phyloP scores from a whole-genome alignment of 1,284 basidiomycete species.

The Takashimella tepidaria region DNA sequence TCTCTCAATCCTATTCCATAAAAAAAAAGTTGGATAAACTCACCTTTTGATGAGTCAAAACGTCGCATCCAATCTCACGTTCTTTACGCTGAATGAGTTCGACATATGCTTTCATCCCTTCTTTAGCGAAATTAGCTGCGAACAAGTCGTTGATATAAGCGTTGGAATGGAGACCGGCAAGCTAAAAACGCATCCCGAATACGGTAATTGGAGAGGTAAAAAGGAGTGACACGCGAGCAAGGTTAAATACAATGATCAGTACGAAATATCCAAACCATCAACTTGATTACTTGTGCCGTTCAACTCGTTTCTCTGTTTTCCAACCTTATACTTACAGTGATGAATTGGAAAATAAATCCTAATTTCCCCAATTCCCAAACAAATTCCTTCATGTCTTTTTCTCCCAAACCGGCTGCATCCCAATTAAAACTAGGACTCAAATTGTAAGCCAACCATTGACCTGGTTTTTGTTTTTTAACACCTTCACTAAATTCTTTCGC shows the following conservation, averaged over 20 bases:
- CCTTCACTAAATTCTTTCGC: conserved; percentile 88
- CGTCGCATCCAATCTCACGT: conserved; percentile 84
- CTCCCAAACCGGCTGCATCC: conserved; percentile 75
- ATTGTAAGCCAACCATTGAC: conserved; percentile 94
- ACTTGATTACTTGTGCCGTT: too few species aligned
- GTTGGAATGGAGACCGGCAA: conserved; percentile 93
- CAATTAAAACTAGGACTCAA: conserved; percentile 85
- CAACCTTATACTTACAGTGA: too few species aligned
- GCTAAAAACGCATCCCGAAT: too few species aligned
- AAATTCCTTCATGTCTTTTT: conserved; percentile 80
- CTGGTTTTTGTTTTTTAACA: conserved; percentile 71
- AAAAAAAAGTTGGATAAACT: too few species aligned
- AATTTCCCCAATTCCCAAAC: conserved; percentile 67
- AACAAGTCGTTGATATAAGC: conserved; percentile 95
- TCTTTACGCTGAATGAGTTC: conserved; percentile 65
- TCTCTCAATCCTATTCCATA: too few species aligned
- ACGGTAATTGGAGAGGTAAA: too few species aligned
- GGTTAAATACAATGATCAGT: too few species aligned
- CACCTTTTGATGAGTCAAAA: conserved; percentile 61
- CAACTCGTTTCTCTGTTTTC: too few species aligned
- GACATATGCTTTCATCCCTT: conserved; percentile 63
- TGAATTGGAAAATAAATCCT: conserved; percentile 80
- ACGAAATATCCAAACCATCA: too few species aligned
- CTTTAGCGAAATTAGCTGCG: conserved; percentile 77
- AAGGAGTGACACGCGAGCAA: too few species aligned